Percentiles rank a stretch among this genome's conserved stretches.
Conservation (phyloP, 495 filamentous ascomycete species). For the Penicillium flavigenum region DNA sequence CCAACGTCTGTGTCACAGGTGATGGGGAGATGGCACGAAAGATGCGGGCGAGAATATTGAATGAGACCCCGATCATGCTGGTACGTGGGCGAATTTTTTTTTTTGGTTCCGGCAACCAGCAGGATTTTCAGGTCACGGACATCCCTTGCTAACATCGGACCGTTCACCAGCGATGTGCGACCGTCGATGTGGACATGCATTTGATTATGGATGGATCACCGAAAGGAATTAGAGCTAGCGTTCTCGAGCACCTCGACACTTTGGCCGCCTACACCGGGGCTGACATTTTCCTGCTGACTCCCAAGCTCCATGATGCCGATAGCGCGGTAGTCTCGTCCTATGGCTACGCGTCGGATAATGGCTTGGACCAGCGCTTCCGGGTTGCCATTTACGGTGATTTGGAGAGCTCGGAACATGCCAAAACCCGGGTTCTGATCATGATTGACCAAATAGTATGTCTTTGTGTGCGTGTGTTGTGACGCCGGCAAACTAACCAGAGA, state of each 20-base stretch:
- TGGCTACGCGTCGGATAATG: conserved; percentile 63
- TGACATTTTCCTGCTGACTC: conserved; percentile 91
- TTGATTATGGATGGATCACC: conserved; percentile 72
- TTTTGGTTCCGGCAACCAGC: conserved; percentile 11
- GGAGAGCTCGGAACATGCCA: conserved; percentile 94
- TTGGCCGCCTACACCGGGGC: conserved; percentile 84
- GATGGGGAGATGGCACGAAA: conserved; percentile 78
- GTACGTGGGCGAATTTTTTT: conserved; percentile 54
- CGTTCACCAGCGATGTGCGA: conserved; percentile 72
- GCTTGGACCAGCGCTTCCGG: conserved; percentile 76
- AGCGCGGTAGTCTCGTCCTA: conserved; percentile 57
- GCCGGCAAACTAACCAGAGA: conserved; percentile 31
- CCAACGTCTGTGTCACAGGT: conserved; percentile 86
- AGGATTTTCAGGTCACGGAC: conserved; percentile 11
- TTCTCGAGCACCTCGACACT: conserved; percentile 81
- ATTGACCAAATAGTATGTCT: conserved; percentile 89
- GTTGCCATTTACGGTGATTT: conserved; percentile 93
- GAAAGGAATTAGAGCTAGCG: conserved; percentile 63
- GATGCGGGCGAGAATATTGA: conserved; percentile 80
- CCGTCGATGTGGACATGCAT: conserved; percentile 86
- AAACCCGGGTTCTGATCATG: conserved; percentile 92
- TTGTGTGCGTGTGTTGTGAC: conserved; percentile 8
- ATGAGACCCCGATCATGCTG: conserved; percentile 81
- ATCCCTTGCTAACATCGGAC: conserved; percentile 28
- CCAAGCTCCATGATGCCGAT: conserved; percentile 61